These are phyloP conservation scores for Calonectria naviculata DNA, from an alignment of 2,329 filamentous ascomycete genomes.

Conservation along the genomic window DNA sequence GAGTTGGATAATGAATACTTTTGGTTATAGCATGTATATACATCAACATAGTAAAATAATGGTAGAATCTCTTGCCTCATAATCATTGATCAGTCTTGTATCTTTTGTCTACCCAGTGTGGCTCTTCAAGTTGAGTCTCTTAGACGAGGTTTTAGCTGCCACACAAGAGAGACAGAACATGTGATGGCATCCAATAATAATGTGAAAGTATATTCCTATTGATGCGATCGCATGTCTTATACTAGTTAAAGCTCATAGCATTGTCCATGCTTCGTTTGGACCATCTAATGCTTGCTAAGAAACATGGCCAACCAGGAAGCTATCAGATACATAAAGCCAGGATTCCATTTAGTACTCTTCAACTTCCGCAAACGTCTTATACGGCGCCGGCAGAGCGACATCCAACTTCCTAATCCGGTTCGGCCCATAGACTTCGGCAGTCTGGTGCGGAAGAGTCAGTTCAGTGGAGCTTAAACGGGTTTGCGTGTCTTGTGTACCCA, in stretches of 20 bases:
- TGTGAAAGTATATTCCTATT: neutral
- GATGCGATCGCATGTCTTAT: neutral
- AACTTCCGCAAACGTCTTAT: conserved; percentile 11
- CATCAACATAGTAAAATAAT: neutral
- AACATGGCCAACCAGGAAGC: neutral
- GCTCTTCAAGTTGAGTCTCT: too few relatives aligned
- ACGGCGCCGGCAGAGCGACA: neutral
- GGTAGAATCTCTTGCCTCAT: neutral
- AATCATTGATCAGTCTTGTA: neutral
- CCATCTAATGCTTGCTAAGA: too few relatives aligned
- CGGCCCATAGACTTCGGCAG: conserved; percentile 4
- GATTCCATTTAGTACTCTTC: neutral
- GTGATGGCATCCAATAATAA: neutral
- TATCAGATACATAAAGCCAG: neutral
- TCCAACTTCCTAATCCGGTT: conserved; percentile 7
- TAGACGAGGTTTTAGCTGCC: too few relatives aligned
- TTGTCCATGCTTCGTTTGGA: neutral
- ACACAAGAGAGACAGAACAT: too few relatives aligned
- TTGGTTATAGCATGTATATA: neutral
- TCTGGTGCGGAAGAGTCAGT: neutral
- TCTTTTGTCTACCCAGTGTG: too few relatives aligned
- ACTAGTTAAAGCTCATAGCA: neutral
- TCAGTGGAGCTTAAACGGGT: neutral
- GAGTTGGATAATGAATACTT: neutral
- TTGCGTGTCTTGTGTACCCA: neutral